These are phyloP conservation scores for Linanthus parryae DNA, from an alignment of 148 eudicot species.

Conservation along the genomic window DNA sequence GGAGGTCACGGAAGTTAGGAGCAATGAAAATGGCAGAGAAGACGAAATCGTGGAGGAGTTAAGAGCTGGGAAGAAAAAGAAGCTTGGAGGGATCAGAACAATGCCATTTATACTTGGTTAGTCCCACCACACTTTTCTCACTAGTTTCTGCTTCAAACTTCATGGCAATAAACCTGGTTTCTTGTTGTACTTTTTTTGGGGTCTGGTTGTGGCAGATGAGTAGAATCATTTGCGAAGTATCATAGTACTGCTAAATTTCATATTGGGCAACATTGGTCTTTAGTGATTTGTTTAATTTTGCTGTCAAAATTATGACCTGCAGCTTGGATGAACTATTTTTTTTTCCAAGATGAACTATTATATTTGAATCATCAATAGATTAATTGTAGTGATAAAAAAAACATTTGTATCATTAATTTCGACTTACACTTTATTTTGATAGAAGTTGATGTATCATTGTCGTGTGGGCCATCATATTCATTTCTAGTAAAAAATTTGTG, in stretches of 20 bases:
- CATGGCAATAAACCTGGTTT: not conserved
- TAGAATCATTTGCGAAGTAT: not conserved
- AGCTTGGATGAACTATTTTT: no score
- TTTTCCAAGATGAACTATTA: no score
- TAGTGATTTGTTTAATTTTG: not conserved
- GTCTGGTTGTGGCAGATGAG: not conserved
- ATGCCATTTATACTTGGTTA: slow-evolving; percentile 88
- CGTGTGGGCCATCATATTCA: no score
- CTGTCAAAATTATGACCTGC: no score
- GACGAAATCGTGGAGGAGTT: slow-evolving; percentile 19
- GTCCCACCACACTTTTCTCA: no score
- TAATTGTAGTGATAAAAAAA: no score
- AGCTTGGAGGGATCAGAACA: slow-evolving; percentile 64
- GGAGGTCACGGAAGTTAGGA: not conserved
- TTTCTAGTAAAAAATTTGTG: no score
- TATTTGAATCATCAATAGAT: no score
- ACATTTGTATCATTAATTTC: no score
- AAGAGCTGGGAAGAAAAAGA: slow-evolving; percentile 18
- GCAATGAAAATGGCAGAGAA: not conserved
- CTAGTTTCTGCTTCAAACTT: no score
- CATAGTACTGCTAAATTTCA: not conserved
- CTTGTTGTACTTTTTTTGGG: not conserved
- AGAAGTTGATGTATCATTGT: no score
- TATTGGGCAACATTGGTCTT: not conserved
- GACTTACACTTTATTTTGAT: no score